Conservation (phyloP, 2,329 filamentous ascomycete species). For the Neophaeococcomyces mojaviensis region DNA sequence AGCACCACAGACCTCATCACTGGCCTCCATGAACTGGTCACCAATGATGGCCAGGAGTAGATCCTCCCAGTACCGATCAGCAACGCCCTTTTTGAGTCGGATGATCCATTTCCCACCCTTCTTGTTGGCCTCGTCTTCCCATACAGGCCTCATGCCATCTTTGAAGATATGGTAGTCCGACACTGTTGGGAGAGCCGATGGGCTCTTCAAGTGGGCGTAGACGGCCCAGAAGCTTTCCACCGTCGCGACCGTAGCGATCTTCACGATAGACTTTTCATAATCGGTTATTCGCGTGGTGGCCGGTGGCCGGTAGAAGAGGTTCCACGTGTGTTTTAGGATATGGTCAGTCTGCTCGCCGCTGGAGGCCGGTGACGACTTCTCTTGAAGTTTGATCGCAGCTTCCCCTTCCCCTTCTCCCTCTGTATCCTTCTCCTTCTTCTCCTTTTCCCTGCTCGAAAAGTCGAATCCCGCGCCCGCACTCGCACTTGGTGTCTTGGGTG, state of each 20-base stretch:
- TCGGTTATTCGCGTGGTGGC: slow-evolving; percentile 88
- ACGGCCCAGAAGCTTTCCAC: slow-evolving; percentile 88
- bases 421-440: slow-evolving; percentile 43
- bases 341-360: slow-evolving; percentile 37
- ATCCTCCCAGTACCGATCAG: slow-evolving; percentile 95
- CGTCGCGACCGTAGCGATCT: slow-evolving; percentile 72
- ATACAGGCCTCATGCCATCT: slow-evolving; percentile 89
- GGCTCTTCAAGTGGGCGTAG: slow-evolving; percentile 81
- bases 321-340: slow-evolving; percentile 77
- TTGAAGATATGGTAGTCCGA: slow-evolving; percentile 99
- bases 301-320: slow-evolving; percentile 94
- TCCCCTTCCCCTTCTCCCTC: slow-evolving; percentile 33
- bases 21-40: slow-evolving; percentile 86
- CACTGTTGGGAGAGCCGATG: slow-evolving; percentile 78
- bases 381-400: slow-evolving; percentile 22
- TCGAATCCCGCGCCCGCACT: slow-evolving; percentile 65
- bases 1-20: slow-evolving; percentile 89
- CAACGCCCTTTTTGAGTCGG: slow-evolving; percentile 91
- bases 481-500: slow-evolving; percentile 64
- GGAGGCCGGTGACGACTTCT: slow-evolving; percentile 30
- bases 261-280: slow-evolving; percentile 92
- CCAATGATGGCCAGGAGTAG: slow-evolving; percentile 83
- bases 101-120: slow-evolving; percentile 97
- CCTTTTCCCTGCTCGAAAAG: slow-evolving; percentile 61
- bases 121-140: slow-evolving; percentile 97